phyloP scores from a whole-genome alignment of 805 yeast species.

The Spathaspora arborariae region DNA sequence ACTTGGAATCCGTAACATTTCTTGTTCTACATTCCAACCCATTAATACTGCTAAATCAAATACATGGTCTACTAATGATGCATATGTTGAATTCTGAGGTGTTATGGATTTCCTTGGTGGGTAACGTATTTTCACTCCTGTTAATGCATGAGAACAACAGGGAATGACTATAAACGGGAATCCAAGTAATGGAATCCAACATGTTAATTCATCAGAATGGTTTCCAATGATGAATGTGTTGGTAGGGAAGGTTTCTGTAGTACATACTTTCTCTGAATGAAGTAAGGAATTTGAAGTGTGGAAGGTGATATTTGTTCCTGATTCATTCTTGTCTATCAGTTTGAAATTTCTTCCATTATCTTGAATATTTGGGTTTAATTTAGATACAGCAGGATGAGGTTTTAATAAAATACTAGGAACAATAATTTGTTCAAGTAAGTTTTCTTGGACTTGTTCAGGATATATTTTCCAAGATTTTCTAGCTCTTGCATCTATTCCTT shows the following conservation, averaged over 20 bases:
- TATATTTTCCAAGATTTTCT: conserved; percentile 84
- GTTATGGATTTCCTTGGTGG: conserved; percentile 34
- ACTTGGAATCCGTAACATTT: conserved; percentile 88
- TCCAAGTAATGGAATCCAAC: conserved; percentile 90
- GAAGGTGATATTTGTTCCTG: conserved; percentile 37
- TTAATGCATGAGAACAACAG: conserved; percentile 86
- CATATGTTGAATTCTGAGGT: conserved; percentile 57
- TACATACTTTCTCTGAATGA: conserved; percentile 46
- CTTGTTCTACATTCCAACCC: conserved; percentile 86
- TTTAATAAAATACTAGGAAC: conserved; percentile 72
- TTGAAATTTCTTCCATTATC: conserved; percentile 52
- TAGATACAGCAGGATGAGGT: conserved; percentile 61
- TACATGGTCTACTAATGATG: conserved; percentile 82
- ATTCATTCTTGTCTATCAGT: neutral
- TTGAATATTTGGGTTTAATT: conserved; percentile 48
- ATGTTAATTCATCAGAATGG: conserved; percentile 91
- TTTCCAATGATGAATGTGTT: conserved; percentile 87
- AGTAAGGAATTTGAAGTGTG: conserved; percentile 53
- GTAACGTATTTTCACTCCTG: conserved; percentile 72
- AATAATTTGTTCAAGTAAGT: conserved; percentile 70
- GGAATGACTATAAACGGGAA: conserved; percentile 91
- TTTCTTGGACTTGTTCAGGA: conserved; percentile 57
- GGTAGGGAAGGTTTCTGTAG: conserved; percentile 61
- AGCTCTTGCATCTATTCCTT: conserved; percentile 85
- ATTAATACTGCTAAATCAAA: conserved; percentile 59